Base-by-base conservation (phyloP, 2,329 filamentous ascomycete species). In the Rhynchosporium graminicola region DNA sequence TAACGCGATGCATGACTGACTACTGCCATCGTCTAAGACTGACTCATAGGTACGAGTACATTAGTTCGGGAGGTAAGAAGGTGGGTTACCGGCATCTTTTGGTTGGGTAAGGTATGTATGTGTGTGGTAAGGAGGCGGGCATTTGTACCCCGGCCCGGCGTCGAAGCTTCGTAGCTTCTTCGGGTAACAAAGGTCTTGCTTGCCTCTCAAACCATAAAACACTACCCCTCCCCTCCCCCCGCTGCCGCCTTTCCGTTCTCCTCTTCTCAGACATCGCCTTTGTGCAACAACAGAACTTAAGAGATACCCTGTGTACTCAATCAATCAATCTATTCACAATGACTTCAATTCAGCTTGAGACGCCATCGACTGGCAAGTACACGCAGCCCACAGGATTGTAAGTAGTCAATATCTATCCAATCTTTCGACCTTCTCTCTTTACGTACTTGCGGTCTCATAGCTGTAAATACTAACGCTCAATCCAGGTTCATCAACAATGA, bases 401-500 rank as follows among this genome's bases (percentile, higher is more conserved):
- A 68, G 73, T 70, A 6, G 12, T 52, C 31, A 9, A 33, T n/a
- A 13, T 50, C 61, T 66, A 67, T 62, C 63, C 67, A 63, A 63
- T 65, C 64, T 60, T 65, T 60, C 28, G 31, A 10, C 10, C 9
- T 46, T 51, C 9, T 29, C 29, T 36, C 26, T 31, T 13, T 7
- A 10, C n/a, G 33, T 31, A 42, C 38, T 20, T 10, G 26, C 13
- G n/a, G 1, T 9, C 10, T 42, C 33, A 8, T 26, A 26, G 42
- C 52, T 33, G 47, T 57, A 52, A 54, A 57, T 40, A 10, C 40
- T 15, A 15, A 15, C 42, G 42, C 20, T 26, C 55, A 20, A 20
- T 20, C 20, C 43, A 75, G 73, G 47, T 75, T 91, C 84, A 95
- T 96, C 84, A 93, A 95, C 85, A 93, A 94, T 78, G 89, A 97